Evolutionary conservation across 1,139 yeast species (phyloP), one percentile per base, ranked within the genome.

Genomic region (Cylindricascospora bacillispora): DNA sequence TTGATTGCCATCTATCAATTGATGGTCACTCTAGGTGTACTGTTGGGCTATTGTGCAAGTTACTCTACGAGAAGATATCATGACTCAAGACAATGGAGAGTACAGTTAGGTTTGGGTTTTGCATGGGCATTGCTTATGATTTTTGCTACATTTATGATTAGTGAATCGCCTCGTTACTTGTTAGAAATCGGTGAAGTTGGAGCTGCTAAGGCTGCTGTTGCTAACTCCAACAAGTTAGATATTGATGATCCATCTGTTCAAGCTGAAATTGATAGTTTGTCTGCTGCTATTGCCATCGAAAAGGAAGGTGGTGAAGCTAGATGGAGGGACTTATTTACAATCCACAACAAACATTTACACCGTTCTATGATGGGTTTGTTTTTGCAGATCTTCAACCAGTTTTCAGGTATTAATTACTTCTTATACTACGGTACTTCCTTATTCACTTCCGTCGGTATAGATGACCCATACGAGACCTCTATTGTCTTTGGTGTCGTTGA

Each of bases 121-220:
- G 47, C 52, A 30, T 62, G 63, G 61, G 62, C 63, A 11, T 27
- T 49, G 27, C 35, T 59, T 24, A 49, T 62, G 41, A 37, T 58
- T 25, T 37, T 50, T 29, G 85, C 79, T 50, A 70, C 75, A 70
- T 42, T 64, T 32, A 59, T 73, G 47, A 66, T 75, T 58, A 89
- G 89, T 34, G 89, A 78, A 56, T 71, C 85, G 25, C 83, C 89
- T 44, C 68, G 89, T 57, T 78, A 57, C 59, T 66, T 66, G 54
- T 64, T 74, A 38, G 65, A 70, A 36, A 58, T 54, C 32, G 69
- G 62, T 36, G 58, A 60, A 34, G 56, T 68, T 32, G 77, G 62
- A 13, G 66, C 65, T 33, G 86, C 86, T 22, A 64, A 63, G 55
- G 39, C 48, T 18, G 56, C 67, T 26, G 57, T 73, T 35, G 45